Evolutionary conservation across 106 monocot genomes (phyloP).

Genomic region (Apostasia shenzhenica): DNA sequence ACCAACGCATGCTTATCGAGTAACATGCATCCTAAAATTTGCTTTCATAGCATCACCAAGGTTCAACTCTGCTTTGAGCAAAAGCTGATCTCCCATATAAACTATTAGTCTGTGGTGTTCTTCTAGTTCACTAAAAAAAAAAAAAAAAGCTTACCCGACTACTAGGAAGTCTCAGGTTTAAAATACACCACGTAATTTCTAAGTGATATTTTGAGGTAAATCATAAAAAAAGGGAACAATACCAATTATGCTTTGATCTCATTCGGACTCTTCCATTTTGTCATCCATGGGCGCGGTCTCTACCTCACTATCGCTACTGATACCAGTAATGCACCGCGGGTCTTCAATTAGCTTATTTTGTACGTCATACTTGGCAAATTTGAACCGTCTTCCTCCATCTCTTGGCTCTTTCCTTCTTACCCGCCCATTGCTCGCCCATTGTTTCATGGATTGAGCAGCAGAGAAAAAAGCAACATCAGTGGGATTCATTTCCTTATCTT

Average conservation of each 20-base stretch:
- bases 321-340: neutral
- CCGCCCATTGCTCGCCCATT: constrained; percentile 12
- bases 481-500: constrained; percentile 33
- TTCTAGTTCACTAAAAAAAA: too few species aligned
- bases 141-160: too few species aligned
- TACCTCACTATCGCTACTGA: constrained; percentile 45
- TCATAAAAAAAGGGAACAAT: too few species aligned
- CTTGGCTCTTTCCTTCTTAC: constrained; percentile 35
- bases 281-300: constrained; percentile 47
- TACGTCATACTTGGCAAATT: constrained; percentile 34
- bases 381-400: constrained; percentile 20
- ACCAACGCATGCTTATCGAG: too few species aligned
- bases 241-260: neutral
- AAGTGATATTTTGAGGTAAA: too few species aligned
- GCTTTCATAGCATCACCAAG: too few species aligned
- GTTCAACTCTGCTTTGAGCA: too few species aligned
- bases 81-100: too few species aligned
- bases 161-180: too few species aligned
- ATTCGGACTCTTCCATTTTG: constrained; percentile 41
- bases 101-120: too few species aligned
- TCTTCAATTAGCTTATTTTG: constrained; percentile 21
- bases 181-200: too few species aligned
- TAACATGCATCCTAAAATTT: too few species aligned
- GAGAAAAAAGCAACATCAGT: constrained; percentile 38
- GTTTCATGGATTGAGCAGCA: constrained; percentile 47